A percentile compares a stretch with the other conserved stretches of the same genome.
Evolutionary conservation across 2,329 filamentous ascomycete species (phyloP).

Genomic region (Podosphaera leucotricha): DNA sequence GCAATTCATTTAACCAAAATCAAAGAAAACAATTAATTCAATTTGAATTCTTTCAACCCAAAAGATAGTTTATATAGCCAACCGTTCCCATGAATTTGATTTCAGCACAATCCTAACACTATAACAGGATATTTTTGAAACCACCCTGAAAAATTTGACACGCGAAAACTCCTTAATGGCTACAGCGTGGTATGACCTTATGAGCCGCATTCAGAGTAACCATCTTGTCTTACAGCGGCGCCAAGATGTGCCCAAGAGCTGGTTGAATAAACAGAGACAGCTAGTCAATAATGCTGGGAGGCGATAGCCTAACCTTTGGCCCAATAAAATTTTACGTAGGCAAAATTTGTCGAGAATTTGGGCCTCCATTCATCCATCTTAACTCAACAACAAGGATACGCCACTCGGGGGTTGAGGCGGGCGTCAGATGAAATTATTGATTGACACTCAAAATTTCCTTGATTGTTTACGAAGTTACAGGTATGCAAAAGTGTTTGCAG

Average conservation of each 20-base stretch:
- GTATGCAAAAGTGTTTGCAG: background rate
- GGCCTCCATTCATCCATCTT: background rate
- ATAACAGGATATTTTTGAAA: constrained; percentile 12
- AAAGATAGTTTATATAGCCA: background rate
- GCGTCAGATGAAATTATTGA: too few relatives aligned
- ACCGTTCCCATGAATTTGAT: background rate
- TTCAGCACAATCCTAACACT: background rate
- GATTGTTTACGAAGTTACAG: too few relatives aligned
- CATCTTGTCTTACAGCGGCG: constrained; percentile 55
- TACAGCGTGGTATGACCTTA: constrained; percentile 71
- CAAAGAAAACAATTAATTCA: background rate
- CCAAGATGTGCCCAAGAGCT: constrained; percentile 54
- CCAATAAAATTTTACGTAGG: background rate
- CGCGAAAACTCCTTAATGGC: constrained; percentile 58
- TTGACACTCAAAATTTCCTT: too few relatives aligned
- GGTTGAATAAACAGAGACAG: constrained; percentile 63
- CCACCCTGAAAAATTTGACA: constrained; percentile 32
- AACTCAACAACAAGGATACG: too few relatives aligned
- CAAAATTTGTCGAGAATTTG: background rate
- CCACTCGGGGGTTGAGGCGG: too few relatives aligned
- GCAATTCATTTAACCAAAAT: background rate
- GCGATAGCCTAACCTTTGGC: constrained; percentile 5
- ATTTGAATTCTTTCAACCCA: background rate
- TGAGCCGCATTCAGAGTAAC: constrained; percentile 57
- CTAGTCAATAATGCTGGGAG: constrained; percentile 28